Base-by-base conservation (phyloP, 164 flowering plant genomes). In the Echeveria elegans region DNA sequence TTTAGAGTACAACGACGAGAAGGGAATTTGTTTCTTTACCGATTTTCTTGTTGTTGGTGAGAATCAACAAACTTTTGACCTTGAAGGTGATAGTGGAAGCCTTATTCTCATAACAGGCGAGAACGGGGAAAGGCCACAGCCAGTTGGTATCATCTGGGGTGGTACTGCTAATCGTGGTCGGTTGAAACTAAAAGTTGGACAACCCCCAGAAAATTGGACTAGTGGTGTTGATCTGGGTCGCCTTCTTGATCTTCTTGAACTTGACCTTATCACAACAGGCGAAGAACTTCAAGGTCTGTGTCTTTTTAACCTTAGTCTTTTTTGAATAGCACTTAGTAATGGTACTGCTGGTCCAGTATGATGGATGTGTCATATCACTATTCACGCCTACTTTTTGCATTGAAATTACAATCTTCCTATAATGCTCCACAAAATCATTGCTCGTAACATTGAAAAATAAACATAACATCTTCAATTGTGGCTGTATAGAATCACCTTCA, bases 161-260 rank as follows among this genome's bases (percentile, higher is more conserved):
- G 97, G 97, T 31, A 92, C 97, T n/a, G 94, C 97, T 24, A 89
- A 92, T 70, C 83, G 98, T 24, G 98, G 98, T n/a, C 77, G 98
- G 2, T 71, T 92, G 75, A 92, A 92, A 79, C 77, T 92, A 23
- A 92, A 86, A 74, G 85, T 80, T 69, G 98, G 98, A 29, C 81
- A 82, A 70, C 88, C 92, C 65, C 98, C 98, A 1, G 96, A 84
- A 74, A 92, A 89, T 72, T 92, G 98, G 98, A 92, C 98, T 2
- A 92, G 96, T 77, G 98, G 92, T 45, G 98, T 92, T 72, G 98
- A 92, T 78, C 96, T 92, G 67, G 96, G 98, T 11, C 90, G 98
- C 43, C 92, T 92, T 70, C 96, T 92, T 58, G 92, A 89, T 68
- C 91, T 92, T 56, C 89, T 92, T 58, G 95, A 92, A 65, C 91